phyloP scores from a whole-genome alignment of 805 yeast species.

The Hanseniaspora meyeri region DNA sequence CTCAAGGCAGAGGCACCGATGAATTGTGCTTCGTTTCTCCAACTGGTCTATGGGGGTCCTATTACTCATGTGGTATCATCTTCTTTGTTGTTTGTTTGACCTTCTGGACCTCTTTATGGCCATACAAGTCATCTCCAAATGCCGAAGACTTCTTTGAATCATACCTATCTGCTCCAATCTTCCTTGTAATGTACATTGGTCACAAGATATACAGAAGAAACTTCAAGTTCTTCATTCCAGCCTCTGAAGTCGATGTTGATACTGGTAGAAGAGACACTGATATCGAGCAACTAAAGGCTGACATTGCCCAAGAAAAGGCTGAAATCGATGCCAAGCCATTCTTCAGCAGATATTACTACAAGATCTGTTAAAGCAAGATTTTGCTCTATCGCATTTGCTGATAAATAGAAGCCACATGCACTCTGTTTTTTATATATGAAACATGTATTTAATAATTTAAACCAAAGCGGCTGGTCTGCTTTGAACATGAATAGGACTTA shows the following conservation, averaged over 20 bases:
- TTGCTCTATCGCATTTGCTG: not conserved
- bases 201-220: constrained; percentile 42
- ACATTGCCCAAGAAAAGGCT: constrained; percentile 36
- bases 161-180: constrained; percentile 50
- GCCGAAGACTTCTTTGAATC: constrained; percentile 36
- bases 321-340: constrained; percentile 31
- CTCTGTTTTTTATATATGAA: not conserved
- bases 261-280: constrained; percentile 47
- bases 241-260: constrained; percentile 44
- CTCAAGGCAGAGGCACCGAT: constrained; percentile 44
- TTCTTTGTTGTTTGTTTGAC: constrained; percentile 50
- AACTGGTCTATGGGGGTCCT: constrained; percentile 52
- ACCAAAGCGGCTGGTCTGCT: not conserved
- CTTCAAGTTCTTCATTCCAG: constrained; percentile 29
- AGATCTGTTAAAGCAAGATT: constrained; percentile 35
- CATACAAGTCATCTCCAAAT: constrained; percentile 37
- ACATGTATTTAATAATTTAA: not conserved
- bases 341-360: constrained; percentile 30
- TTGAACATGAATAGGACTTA: not conserved
- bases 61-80: constrained; percentile 43
- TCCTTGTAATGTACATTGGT: constrained; percentile 45
- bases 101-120: constrained; percentile 72
- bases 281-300: constrained; percentile 37
- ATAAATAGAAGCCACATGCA: not conserved
- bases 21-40: constrained; percentile 55